These are phyloP conservation scores for Solanum medicagineum DNA, from an alignment of 257 asterid species.

Conservation along the genomic window DNA sequence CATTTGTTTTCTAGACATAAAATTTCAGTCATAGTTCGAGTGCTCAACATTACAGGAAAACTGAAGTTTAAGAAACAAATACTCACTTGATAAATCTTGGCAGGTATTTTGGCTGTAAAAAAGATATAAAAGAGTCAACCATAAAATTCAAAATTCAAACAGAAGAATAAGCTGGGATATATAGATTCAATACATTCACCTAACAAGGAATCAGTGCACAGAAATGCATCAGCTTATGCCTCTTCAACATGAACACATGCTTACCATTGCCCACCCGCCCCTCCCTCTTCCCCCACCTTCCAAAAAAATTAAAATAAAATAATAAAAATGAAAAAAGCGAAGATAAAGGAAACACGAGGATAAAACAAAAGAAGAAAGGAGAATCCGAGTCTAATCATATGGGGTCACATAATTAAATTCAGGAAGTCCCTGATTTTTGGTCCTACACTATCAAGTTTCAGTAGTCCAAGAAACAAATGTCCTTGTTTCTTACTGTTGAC, in stretches of 20 bases:
- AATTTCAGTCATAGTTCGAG: slow-evolving; percentile 1
- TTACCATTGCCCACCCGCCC: background rate
- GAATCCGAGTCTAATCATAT: background rate
- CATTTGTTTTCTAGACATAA: slow-evolving; percentile 60
- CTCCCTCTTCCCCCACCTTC: background rate
- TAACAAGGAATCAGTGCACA: background rate
- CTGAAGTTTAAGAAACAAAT: background rate
- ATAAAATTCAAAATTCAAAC: slow-evolving; percentile 1
- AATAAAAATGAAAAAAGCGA: background rate
- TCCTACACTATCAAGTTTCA: background rate
- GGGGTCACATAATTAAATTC: background rate
- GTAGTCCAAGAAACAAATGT: background rate
- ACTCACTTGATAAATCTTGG: slow-evolving; percentile 89
- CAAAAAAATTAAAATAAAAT: too few species aligned
- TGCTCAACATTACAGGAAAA: background rate
- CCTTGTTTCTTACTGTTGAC: background rate
- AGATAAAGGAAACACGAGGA: background rate
- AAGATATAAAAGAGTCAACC: slow-evolving; percentile 5
- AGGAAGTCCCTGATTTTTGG: background rate
- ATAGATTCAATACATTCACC: background rate
- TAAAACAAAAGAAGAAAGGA: background rate
- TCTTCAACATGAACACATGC: background rate
- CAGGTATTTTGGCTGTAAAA: slow-evolving; percentile 79
- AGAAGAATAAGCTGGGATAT: background rate
- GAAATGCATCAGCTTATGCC: background rate